A percentile compares a stretch with the other conserved stretches of the same genome.
phyloP scores from a whole-genome alignment of 768 basidiomycete species.

The Termitomyces sp. region DNA sequence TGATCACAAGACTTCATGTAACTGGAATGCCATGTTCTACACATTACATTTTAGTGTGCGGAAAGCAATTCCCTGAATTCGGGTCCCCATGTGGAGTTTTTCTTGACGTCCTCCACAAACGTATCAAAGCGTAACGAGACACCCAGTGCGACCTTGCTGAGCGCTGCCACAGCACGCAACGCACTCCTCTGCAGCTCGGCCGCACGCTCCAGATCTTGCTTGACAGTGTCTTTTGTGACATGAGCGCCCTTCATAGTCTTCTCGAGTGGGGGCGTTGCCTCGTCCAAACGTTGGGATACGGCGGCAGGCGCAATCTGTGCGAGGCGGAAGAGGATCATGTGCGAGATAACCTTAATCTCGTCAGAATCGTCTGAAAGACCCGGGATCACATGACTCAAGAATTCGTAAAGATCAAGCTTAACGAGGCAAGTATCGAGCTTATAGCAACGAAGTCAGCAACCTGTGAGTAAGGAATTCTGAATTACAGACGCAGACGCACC shows the following conservation, averaged over 20 bases:
- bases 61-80: constrained; percentile 62
- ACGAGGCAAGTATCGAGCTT: constrained; percentile 89
- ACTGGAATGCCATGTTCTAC: background rate
- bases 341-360: constrained; percentile 95
- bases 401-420: constrained; percentile 83
- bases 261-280: constrained; percentile 77
- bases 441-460: background rate
- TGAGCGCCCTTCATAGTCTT: constrained; percentile 86
- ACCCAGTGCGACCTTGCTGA: constrained; percentile 69
- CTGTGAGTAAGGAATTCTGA: background rate
- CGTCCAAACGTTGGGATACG: constrained; percentile 78
- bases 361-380: constrained; percentile 88
- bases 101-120: constrained; percentile 71
- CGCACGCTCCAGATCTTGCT: constrained; percentile 83
- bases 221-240: constrained; percentile 93
- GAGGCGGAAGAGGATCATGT: constrained; percentile 92
- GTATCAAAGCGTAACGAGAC: constrained; percentile 72
- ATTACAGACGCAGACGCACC: constrained; percentile 37
- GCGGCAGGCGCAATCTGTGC: constrained; percentile 82
- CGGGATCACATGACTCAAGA: constrained; percentile 73
- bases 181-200: constrained; percentile 91
- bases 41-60: constrained; percentile 7
- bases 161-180: constrained; percentile 78
- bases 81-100: constrained; percentile 55
- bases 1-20: background rate